Base-by-base conservation (phyloP, 257 asterid genomes). In the Solanum pennellii region DNA sequence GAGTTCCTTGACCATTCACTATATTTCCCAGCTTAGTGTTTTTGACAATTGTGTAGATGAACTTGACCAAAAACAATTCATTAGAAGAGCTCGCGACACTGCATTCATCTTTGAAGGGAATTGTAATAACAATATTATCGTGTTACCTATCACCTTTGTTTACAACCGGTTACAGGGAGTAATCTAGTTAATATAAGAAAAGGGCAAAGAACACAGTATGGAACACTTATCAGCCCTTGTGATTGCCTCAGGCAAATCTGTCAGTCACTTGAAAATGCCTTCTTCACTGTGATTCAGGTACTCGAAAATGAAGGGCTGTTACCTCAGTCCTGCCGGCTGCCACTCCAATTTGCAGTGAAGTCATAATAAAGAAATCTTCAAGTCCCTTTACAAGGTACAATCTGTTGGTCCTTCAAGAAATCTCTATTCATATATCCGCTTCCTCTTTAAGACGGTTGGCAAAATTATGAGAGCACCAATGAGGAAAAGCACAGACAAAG, bases 391-490 rank as follows among this genome's bases (percentile, higher is more conserved):
- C 83, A 77, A 77, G 62, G n/a, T n/a, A 52, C 62, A 16, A 14
- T 77, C 62, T 25, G 39, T 12, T 77, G 83, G 62, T 5, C 37
- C 33, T 23, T 75, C 56, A 23, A 75, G 18, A 35, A 35, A 84
- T 68, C 84, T 88, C 89, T 94, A 95, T 88, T 93, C 94, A 52
- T 94, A 94, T 88, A 95, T 87, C 66, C 93, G 92, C 95, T 95
- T 95, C 92, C 92, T 93, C 93, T 94, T 95, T 93, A 94, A 85
- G 52, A 94, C 89, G 76, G 98, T 92, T 12, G 98, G 98, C 59
- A 94, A 31, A 88, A 95, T 93, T 41, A 93, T 91, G 83, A 94
- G 74, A 31, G 92, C 86, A 16, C 98, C 98, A 59, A 95, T 94
- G 89, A 94, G 93, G 94, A 95, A 95, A 89, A 94, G 98, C 74